These are phyloP conservation scores for Carnegiea gigantea DNA, from an alignment of 179 eudicot species.

Conservation along the genomic window DNA sequence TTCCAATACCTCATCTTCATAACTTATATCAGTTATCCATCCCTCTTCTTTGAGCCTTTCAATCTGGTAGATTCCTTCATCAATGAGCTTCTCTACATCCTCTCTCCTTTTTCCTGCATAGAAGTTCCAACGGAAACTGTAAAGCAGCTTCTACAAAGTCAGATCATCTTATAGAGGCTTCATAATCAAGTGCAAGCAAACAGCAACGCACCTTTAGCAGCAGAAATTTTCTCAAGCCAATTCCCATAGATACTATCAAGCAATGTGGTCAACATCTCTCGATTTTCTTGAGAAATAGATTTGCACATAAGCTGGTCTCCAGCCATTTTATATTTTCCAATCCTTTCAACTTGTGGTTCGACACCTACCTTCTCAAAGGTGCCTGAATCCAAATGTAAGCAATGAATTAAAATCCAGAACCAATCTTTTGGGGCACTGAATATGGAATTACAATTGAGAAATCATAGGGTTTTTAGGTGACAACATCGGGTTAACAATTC, in stretches of 20 bases:
- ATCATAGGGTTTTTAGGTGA: no score
- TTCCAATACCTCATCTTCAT: conserved; percentile 84
- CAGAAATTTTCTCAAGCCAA: conserved; percentile 76
- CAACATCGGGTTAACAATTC: no score
- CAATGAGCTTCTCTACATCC: conserved; percentile 68
- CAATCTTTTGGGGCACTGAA: neutral
- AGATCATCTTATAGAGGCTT: conserved; percentile 20
- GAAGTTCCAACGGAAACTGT: conserved; percentile 34
- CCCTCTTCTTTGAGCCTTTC: conserved; percentile 85
- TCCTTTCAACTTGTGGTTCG: conserved; percentile 89
- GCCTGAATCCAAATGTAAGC: conserved; percentile 45
- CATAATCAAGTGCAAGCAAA: conserved; percentile 21
- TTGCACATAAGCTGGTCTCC: conserved; percentile 88
- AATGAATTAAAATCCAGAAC: neutral
- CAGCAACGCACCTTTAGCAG: conserved; percentile 58
- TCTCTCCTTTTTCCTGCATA: conserved; percentile 72
- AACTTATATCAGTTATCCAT: conserved; percentile 82
- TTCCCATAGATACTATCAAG: conserved; percentile 85
- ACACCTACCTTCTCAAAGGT: conserved; percentile 83
- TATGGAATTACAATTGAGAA: no score
- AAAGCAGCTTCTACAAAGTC: conserved; percentile 25
- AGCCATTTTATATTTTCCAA: conserved; percentile 91
- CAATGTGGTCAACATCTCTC: conserved; percentile 89
- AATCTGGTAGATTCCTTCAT: conserved; percentile 79
- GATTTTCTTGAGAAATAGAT: conserved; percentile 80